A percentile compares a stretch with the other conserved stretches of the same genome.
phyloP scores from a whole-genome alignment of 345 rosid species.

The Mangifera indica region DNA sequence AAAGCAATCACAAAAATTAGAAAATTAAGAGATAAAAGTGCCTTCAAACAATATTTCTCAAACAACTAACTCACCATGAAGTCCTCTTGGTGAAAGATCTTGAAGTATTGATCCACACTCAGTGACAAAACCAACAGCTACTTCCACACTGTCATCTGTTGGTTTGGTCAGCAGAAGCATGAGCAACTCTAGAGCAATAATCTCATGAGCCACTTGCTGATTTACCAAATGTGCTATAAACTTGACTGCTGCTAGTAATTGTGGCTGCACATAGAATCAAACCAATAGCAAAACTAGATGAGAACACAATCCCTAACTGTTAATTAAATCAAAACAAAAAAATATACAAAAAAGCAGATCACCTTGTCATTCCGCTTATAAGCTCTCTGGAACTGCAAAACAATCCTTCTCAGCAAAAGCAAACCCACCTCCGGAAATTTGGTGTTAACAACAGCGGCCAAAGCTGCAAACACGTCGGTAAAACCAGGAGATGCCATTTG shows the following conservation, averaged over 20 bases:
- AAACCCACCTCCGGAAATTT: slow-evolving; percentile 92
- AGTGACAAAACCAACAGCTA: slow-evolving; percentile 85
- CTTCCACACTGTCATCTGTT: slow-evolving; percentile 94
- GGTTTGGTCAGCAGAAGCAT: slow-evolving; percentile 74
- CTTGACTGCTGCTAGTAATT: slow-evolving; percentile 89
- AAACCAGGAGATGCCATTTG: slow-evolving; percentile 96
- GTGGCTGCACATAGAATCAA: slow-evolving; percentile 56
- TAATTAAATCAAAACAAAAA: slow-evolving; percentile 10
- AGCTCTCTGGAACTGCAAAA: slow-evolving; percentile 91
- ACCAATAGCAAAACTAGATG: background rate
- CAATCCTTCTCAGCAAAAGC: slow-evolving; percentile 72
- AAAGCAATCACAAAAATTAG: background rate
- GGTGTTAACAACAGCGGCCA: slow-evolving; percentile 79
- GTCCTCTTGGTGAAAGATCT: slow-evolving; percentile 84
- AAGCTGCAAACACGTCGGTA: slow-evolving; percentile 86
- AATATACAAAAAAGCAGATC: background rate
- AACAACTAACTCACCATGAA: slow-evolving; percentile 52
- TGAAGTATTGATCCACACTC: slow-evolving; percentile 94
- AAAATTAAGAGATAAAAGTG: background rate
- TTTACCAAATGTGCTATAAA: slow-evolving; percentile 93
- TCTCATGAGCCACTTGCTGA: slow-evolving; percentile 87
- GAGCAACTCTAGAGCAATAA: slow-evolving; percentile 78
- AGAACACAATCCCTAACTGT: background rate
- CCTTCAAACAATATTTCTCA: background rate
- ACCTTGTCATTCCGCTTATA: slow-evolving; percentile 94